These are phyloP conservation scores for Fraxinus quadrangulata DNA, from an alignment of 257 asterid species.

Conservation along the genomic window DNA sequence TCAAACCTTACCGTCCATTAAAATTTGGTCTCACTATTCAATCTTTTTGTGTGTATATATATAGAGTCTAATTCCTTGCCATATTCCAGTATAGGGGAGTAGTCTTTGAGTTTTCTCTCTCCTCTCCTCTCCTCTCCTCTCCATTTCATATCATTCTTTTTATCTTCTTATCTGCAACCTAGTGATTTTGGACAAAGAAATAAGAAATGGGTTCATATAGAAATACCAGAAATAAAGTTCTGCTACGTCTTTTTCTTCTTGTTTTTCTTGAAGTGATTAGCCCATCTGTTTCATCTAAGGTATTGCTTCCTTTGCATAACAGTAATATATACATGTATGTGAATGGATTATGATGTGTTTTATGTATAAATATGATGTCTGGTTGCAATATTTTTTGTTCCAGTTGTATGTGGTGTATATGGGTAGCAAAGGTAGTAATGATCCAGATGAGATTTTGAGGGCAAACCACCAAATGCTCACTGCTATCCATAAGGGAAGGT, in stretches of 20 bases:
- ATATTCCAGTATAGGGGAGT: constrained; percentile 19
- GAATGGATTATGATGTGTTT: not conserved
- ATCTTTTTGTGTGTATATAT: constrained; percentile 15
- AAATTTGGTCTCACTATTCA: constrained; percentile 7
- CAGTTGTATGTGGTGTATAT: constrained; percentile 94
- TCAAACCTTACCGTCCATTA: too few relatives aligned
- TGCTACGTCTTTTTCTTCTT: constrained; percentile 38
- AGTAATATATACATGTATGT: not conserved
- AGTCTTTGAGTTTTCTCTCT: constrained; percentile 22
- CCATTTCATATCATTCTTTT: constrained; percentile 26
- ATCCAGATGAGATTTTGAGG: constrained; percentile 74
- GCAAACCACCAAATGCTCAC: constrained; percentile 74
- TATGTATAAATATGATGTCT: not conserved
- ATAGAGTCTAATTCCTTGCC: not conserved
- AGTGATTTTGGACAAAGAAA: constrained; percentile 21
- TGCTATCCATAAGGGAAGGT: constrained; percentile 83
- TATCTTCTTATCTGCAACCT: constrained; percentile 20
- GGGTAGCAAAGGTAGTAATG: constrained; percentile 74
- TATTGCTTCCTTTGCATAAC: constrained; percentile 16
- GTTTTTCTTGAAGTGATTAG: constrained; percentile 47
- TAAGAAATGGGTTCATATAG: constrained; percentile 53
- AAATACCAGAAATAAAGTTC: constrained; percentile 31
- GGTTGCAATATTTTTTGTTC: not conserved
- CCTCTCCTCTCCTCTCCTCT: constrained; percentile 6
- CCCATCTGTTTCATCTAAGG: constrained; percentile 72